Base-by-base conservation (phyloP, 2,329 filamentous ascomycete genomes). In the Coleophoma eucalyptorum region DNA sequence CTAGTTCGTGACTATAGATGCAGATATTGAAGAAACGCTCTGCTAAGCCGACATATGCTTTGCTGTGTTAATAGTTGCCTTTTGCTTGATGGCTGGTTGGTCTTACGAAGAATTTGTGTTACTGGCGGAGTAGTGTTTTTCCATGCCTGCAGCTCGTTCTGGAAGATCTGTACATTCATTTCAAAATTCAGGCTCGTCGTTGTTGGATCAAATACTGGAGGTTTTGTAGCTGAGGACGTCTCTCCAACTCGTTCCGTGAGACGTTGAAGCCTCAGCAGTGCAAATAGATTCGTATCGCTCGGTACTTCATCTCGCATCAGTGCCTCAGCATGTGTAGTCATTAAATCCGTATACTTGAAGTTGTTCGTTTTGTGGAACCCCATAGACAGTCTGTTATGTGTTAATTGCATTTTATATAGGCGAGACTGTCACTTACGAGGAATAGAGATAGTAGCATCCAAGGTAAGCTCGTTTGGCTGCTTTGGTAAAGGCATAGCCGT, bases 381-480 rank as follows among this genome's bases (percentile, higher is more conserved):
- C 20, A 51, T 49, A 18, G 55, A 48, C n/a, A 58, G 35, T n/a
- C 59, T 11, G 42, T 19, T 18, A 37, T 46, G n/a, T 32, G 26
- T 50, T 50, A 40, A 41, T 33, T 13, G 5, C 19, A 10, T 38
- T 32, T 12, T 12, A 13, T 37, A 10, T 6, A 18, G 11, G n/a
- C 11, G 5, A 34, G 18, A 18, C 16, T 18, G 15, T n/a, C 6
- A 57, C 58, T 33, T 55, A 67, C 65, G 56, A 43, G 47, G 58
- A 59, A 8, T 59, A 59, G 11, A 67, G 35, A 48, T 65, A 66
- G 48, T 64, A 67, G 40, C 59, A 61, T 5, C 63, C 64, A 16
- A 67, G 52, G 47, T 62, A 63, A 5, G 64, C 59, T 33, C 51
- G 52, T 42, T 55, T 59, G 1, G 64, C 64, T 21, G 56, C 55